Base-by-base conservation (phyloP, 2,329 filamentous ascomycete species). In the Alternaria dauci region DNA sequence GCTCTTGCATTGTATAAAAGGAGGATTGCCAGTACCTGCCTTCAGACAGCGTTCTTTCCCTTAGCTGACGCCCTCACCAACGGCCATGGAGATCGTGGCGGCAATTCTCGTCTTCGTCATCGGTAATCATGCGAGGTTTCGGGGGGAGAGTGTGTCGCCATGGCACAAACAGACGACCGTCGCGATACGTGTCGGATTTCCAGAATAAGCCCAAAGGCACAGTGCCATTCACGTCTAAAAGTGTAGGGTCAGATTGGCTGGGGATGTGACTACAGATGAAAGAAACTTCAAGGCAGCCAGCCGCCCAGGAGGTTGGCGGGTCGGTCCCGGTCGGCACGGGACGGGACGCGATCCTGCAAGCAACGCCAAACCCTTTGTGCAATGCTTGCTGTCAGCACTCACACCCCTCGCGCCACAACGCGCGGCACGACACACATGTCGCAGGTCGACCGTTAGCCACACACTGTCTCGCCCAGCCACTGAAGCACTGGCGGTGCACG, bases 401-500 rank as follows among this genome's bases (percentile, higher is more conserved):
- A 32, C 26, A 46, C 39, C 18, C 39, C 9, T 28, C 25, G 3
- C 43, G 11, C 44, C 44, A 47, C 9, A 26, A 20, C 8, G 26
- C 11, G 11, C 26, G 28, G 1, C 44, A 47, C 12, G 26, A 12
- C 26, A 47, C 26, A 28, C 43, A 46, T 14, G 26, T 46, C 26
- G 43, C n/a, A 18, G 9, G 8, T 46, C 43, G n/a, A 14, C 26
- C 4, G 12, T 8, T 3, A 32, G 44, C 28, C 20, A 8, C 34
- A 30, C 53, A 56, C 32, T 56, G 53, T 18, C 26, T 12, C 4
- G 16, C n/a, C 69, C 69, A 70, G 8, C 25, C n/a, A 28, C 53
- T 39, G 42, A 65, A 62, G 26, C 69, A 71, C 2, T 54, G 28
- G 0, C 3, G 48, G 39, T 70, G 69, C 12, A 70, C 61, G 30